These are phyloP conservation scores for Vaccinium vitisidaea DNA, from an alignment of 148 eudicot genomes.

Conservation along the genomic window DNA sequence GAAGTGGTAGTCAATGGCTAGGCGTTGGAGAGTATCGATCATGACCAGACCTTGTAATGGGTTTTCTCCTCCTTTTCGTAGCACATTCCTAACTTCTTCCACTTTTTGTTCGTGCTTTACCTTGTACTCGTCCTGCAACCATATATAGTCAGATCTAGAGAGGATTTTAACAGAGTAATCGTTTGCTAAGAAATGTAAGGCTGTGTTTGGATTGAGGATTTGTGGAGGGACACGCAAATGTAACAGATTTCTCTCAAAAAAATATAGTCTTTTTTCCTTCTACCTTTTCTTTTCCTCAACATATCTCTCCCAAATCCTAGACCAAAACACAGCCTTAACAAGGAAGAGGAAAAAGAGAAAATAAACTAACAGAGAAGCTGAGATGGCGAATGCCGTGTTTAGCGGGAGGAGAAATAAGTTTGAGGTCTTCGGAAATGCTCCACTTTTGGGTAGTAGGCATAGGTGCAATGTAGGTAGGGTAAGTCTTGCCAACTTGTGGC, in stretches of 20 bases:
- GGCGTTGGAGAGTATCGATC: slow-evolving; percentile 36
- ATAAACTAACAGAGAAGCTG: neutral
- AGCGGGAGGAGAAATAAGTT: neutral
- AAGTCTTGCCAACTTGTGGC: neutral
- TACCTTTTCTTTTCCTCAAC: neutral
- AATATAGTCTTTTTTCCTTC: too few species aligned
- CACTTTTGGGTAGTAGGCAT: neutral
- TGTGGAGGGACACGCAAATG: neutral
- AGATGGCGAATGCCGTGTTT: neutral
- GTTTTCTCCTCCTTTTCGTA: slow-evolving; percentile 15
- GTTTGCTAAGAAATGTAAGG: neutral
- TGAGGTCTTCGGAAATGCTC: neutral
- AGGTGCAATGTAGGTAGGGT: too few species aligned
- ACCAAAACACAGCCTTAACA: neutral
- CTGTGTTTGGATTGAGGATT: neutral
- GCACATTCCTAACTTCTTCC: slow-evolving; percentile 9
- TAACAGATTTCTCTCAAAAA: too few species aligned
- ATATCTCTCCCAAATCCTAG: neutral
- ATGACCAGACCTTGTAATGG: slow-evolving; percentile 15
- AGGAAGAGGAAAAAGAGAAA: neutral
- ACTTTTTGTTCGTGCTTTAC: neutral
- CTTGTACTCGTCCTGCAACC: slow-evolving; percentile 9
- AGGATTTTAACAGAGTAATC: neutral
- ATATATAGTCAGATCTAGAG: neutral
- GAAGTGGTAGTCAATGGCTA: slow-evolving; percentile 41